Base-by-base conservation (phyloP, 305 asterid species). In the Fraxinus latifolia region DNA sequence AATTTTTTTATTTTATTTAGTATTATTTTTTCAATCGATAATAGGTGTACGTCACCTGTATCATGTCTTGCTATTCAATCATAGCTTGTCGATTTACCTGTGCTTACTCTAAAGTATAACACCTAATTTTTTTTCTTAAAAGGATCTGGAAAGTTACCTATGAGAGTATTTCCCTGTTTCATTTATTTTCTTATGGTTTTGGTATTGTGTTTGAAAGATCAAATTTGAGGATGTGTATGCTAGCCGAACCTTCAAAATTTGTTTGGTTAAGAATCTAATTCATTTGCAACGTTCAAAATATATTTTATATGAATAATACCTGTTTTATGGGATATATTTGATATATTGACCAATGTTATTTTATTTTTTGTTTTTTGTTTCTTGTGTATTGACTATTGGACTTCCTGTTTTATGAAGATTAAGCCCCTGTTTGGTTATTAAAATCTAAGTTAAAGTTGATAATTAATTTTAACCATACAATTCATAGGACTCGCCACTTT, bases 1-100 rank as follows among this genome's bases (percentile, higher is more conserved):
- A 31, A 14, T 0, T 31, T 27, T 19, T 27, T 67, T 3, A 6
- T 36, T 37, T 29, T 29, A 29, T 29, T 29, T 29, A 29, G 32
- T 29, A 29, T 29, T 29, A 29, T 29, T 29, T 4, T 12, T 14
- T 67, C 12, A 33, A 58, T 76, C 32, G 77, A 53, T 36, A 65
- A 32, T 8, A 58, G 81, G 25, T 80, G 60, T 67, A 74, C 27
- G 39, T 55, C 74, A 65, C 37, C 60, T 31, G 39, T 60, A 55
- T 55, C 7, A n/a, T 29, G 44, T 82, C 55, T 82, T 70, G 71
- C 17, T 34, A 21, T 37, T 67, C 71, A 31, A 15, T 58, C 70
- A 1, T 79, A 82, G 74, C 79, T 76, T 78, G 80, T 81, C 78
- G 11, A 72, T 34, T 68, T 21, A 44, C 84, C 21, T 14, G 72